Evolutionary conservation across 371 early-diverging fungal genomes (phyloP), one percentile per base, ranked within the genome.

Genomic region (Cokeromyces recurvatus): DNA sequence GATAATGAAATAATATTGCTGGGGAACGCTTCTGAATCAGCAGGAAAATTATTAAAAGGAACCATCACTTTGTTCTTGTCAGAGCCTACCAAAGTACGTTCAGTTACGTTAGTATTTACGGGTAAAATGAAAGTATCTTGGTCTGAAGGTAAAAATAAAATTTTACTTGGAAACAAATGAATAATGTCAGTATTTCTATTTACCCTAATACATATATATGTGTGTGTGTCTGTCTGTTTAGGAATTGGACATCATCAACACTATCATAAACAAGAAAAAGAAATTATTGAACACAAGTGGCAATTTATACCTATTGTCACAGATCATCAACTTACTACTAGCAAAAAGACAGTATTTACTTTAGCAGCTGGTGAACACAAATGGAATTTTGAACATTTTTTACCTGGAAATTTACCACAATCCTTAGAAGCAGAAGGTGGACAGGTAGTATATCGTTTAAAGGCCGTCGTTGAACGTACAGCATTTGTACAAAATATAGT

Each of bases 111-210:
- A 17, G 50, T 40, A 12, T 64, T 64, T 45, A 40, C 51, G 8
- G 65, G 65, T 2, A 64, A 55, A 47, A 64, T 64, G 57, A 56
- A 57, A 34, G 65, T 64, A 6, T 45, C 49, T 16, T 64, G 65
- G 65, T 49, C 60, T 12, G 65, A 64, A 53, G 55, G 62, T 62
- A 62, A 42, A 22, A 2, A 19, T n/a, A n/a, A n/a, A n/a, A n/a
- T n/a, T n/a, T n/a, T n/a, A 10, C 21, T 3, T 21, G n/a, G 3
- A 22, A 24, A 2, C 6, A 27, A 22, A 20, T n/a, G 11, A 24
- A 52, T 14, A 17, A 27, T 7, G 10, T 7, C 4, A 27, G 10
- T 7, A 27, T 4, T 11, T 7, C 7, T 4, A 27, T 27, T 4
- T 12, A 25, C 4, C 16, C 7, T 11, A 19, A 19, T 9, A 24